Base-by-base conservation (phyloP, 2,329 filamentous ascomycete genomes). In the Bipolaris oryzae region DNA sequence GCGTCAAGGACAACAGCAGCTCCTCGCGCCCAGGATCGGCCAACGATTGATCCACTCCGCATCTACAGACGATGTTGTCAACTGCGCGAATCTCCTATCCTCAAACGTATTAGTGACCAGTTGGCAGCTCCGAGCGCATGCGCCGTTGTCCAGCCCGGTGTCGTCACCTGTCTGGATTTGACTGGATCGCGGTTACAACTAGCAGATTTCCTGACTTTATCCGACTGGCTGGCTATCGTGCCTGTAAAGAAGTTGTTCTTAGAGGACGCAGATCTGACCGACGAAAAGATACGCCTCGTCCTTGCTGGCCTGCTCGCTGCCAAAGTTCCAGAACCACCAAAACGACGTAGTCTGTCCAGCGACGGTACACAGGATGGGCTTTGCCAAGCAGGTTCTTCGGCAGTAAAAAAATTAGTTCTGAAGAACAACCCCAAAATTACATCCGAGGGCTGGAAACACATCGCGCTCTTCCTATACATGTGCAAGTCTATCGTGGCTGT, bases 31-130 rank as follows among this genome's bases (percentile, higher is more conserved):
- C 87, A 91, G 69, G 82, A 85, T 58, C 81, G 85, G 48, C 93
- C 94, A 0, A 97, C 94, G 0, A 96, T 90, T 1, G 95, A 97
- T 71, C 94, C 95, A 2, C 86, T 93, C 13, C 85, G 94, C 55
- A 96, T 99, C 69, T 99, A 99, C 76, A 86, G 94, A 63, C 85
- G 95, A 71, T 98, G 95, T 74, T 98, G 95, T 73, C 94, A 98
- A 72, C 80, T 99, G 28, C 86, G 95, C 55, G 95, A 98, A 77
- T 96, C 92, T 0, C 91, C 92, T 0, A 93, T 97, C 50, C 80
- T 98, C 18, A 96, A 96, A 75, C 91, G 91, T 69, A 89, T 99
- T 44, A 94, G 91, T 0, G 91, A 96, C 69, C 92, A 97, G 74
- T 88, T 99, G 4, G 86, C 85, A 35, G 86, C 88, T 35, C 83